Percentiles rank a stretch among this genome's conserved stretches.
phyloP scores from a whole-genome alignment of 768 basidiomycete genomes.

The Sarcomyxa edulis region DNA sequence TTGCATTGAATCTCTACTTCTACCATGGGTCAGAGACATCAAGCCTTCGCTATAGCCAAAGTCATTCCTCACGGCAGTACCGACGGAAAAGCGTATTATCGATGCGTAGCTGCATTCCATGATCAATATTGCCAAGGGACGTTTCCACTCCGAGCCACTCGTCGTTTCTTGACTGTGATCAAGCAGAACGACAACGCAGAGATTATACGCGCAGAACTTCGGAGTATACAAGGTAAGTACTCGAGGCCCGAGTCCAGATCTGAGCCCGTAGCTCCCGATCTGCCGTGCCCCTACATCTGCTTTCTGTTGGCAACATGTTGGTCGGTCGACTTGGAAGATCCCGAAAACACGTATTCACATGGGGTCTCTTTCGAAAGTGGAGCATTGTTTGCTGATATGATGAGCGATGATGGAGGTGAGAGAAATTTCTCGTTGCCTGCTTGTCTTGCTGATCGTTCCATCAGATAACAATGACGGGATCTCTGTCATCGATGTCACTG shows the following conservation, averaged over 20 bases:
- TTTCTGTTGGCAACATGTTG: conserved; percentile 24
- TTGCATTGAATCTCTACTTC: no score
- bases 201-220: conserved; percentile 29
- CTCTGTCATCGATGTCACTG: conserved; percentile 27
- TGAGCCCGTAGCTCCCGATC: conserved; percentile 8
- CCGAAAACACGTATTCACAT: conserved; percentile 8
- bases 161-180: conserved; percentile 27
- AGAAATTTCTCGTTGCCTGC: not conserved
- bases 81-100: conserved; percentile 21
- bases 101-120: conserved; percentile 32
- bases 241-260: conserved; percentile 9
- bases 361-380: conserved; percentile 14
- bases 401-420: conserved; percentile 21
- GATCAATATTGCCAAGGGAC: conserved; percentile 33
- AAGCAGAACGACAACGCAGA: conserved; percentile 28
- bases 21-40: conserved; percentile 36
- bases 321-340: conserved; percentile 17
- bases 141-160: conserved; percentile 23
- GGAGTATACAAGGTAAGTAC: conserved; percentile 22
- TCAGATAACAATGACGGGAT: conserved; percentile 28
- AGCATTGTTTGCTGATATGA: no score
- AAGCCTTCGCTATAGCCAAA: conserved; percentile 32
- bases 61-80: conserved; percentile 17
- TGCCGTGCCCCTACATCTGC: conserved; percentile 25
- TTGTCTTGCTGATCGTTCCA: not conserved